Base-by-base conservation (phyloP, 2,329 filamentous ascomycete genomes). In the Neoscytalidium dimidiatum region DNA sequence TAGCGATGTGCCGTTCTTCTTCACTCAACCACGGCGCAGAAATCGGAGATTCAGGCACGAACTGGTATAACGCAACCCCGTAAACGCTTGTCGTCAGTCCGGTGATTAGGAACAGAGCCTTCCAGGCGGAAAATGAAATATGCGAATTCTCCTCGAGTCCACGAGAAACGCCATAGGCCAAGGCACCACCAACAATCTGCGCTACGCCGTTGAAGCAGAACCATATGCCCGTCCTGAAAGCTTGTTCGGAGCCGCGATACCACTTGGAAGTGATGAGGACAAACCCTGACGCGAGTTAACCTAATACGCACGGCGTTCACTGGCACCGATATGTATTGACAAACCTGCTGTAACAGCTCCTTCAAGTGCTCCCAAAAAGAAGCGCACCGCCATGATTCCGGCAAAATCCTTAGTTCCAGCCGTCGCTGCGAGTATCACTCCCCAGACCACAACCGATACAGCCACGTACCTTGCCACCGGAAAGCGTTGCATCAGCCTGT, bases 331-430 rank as follows among this genome's bases (percentile, higher is more conserved):
- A 28, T 14, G 23, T 26, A 49, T 5, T 8, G 6, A 57, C 52
- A 21, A 3, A 43, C 52, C 21, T 11, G 64, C 28, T 85, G 78
- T 71, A 31, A 81, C 78, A 48, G 85, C 85, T 0, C 88, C 85
- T 74, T 92, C 89, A 69, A 91, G 90, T 57, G 89, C 84, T 56
- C 90, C 90, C 4, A 92, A 82, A 6, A 92, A 76, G 0, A 86
- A 89, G 5, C 90, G 83, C 2, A 89, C 84, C 0, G 81, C 76
- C 19, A 90, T 26, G 4, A 71, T 58, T 1, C 65, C 66, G 9
- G 68, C 71, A 56, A 69, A 73, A 13, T 56, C 67, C 41, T 44
- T 67, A 31, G 49, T 52, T 7, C 2, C 48, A 1, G 51, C 38
- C 21, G 46, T 58, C 19, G 46, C 9, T 1, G 49, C 43, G 9